Base-by-base conservation (phyloP, 2,329 filamentous ascomycete species). In the Geoglossum cookeanum region DNA sequence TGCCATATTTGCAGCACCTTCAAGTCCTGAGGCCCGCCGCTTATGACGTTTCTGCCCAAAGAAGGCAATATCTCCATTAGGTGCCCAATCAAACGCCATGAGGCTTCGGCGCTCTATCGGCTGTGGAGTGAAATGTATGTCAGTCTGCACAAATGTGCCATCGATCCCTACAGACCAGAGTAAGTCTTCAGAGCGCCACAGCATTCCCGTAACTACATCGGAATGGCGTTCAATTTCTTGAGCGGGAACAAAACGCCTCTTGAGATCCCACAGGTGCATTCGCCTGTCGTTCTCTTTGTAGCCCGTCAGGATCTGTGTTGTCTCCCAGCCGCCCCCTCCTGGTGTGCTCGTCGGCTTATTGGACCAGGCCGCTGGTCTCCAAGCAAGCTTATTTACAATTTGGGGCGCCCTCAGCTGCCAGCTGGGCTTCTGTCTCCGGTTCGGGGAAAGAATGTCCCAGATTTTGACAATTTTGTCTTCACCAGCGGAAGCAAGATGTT, bases 221-320 rank as follows among this genome's bases (percentile, higher is more conserved):
- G 73, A 69, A 63, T 79, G 78, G 57, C 74, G 75, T 63, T 75
- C 72, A 60, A 83, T 73, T 63, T 82, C 79, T 47, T 78, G 74
- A 63, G 79, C 81, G 0, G 80, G 80, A n/a, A 83, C 68, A 62
- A 75, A 72, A 4, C 79, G 78, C 37, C 80, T 73, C 42, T 78
- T 75, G 61, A 83, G 74, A 65, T 84, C 80, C 80, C 80, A 84
- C 3, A 83, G 68, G 63, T 83, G 80, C 56, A 83, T 70, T 37
- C 76, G 70, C 0, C 80, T 74, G 64, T 83, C 78, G 60, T 80
- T 75, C 55, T 77, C 73, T 63, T 81, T 77, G 64, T 83, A 83
- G 4, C 77, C 76, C 2, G 80, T 81, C 44, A 78, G 78, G 30
- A 84, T 64, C 62, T 83, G 79, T 8, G 77, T 82, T 58, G 77